Base-by-base conservation (phyloP, 2,329 filamentous ascomycete genomes). In the Clonostachys byssicola region DNA sequence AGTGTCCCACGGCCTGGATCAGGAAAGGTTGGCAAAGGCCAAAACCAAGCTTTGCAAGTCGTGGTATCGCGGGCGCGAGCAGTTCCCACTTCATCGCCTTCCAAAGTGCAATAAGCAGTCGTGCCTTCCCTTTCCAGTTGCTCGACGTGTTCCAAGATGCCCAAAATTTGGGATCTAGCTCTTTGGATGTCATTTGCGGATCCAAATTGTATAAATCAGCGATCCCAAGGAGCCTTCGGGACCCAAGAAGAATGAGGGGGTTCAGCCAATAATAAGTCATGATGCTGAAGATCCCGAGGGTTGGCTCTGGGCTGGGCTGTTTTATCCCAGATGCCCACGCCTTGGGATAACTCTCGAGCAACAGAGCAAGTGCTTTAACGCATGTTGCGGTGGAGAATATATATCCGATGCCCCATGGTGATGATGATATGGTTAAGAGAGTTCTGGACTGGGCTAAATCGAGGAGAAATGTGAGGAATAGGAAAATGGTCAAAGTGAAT, bases 21-120 rank as follows among this genome's bases (percentile, higher is more conserved):
- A 75, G 65, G 23, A 74, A 67, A 0, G 72, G 70, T 41, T 71
- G 69, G 36, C 67, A 70, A 39, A 71, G 69, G n/a, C 56, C 66
- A 49, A 73, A 70, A 12, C 61, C 70, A 5, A 69, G 59, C 6
- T 68, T 53, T 2, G 63, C 63, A 7, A 70, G 53, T 8, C 69
- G 60, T 2, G 70, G 67, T 2, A 57, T 56, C 1, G 72, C 50
- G 0, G 70, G 67, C 0, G 66, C 48, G 0, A 72, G 46, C 3
- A 69, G 52, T 0, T 62, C 62, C 0, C 63, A 60, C 1, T 54
- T 48, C 2, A 73, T 52, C 1, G 66, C 59, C 2, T 52, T 43
- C 23, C 23, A 30, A 30, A 30, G 23, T 3, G 23, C 23, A 4
- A 30, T 3, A 30, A 30, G 9, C 23, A 30, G 10, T 30, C 8